Conservation (phyloP, 257 asterid genomes). For the Echium plantagineum region DNA sequence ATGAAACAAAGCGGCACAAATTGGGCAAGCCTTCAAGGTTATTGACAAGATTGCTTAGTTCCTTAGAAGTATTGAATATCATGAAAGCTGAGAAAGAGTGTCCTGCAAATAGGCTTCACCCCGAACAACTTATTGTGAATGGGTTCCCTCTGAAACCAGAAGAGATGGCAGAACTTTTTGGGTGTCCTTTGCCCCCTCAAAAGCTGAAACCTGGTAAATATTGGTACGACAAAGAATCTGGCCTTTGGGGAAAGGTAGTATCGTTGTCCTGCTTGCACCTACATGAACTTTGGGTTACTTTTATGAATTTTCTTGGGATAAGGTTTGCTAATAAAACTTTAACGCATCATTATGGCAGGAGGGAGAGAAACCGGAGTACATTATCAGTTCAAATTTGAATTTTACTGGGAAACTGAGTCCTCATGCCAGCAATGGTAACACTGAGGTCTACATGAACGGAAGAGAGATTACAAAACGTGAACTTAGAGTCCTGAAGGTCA, state of each 20-base stretch:
- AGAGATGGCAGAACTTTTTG: slow-evolving; percentile 45
- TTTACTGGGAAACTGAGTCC: slow-evolving; percentile 55
- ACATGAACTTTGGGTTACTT: slow-evolving; percentile 6
- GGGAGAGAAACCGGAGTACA: slow-evolving; percentile 49
- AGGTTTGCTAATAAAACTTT: background rate
- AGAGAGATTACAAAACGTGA: slow-evolving; percentile 61
- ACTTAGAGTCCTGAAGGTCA: slow-evolving; percentile 62
- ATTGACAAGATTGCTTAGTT: slow-evolving; percentile 30
- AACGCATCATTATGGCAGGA: slow-evolving; percentile 30
- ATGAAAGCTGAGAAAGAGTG: slow-evolving; percentile 57
- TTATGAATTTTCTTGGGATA: background rate
- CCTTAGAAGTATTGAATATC: slow-evolving; percentile 26
- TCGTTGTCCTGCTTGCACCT: background rate
- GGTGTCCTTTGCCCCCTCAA: slow-evolving; percentile 34
- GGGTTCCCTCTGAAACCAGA: slow-evolving; percentile 43
- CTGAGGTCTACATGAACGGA: slow-evolving; percentile 60
- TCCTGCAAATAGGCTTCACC: slow-evolving; percentile 44
- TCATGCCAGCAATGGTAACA: slow-evolving; percentile 52
- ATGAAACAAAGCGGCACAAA: slow-evolving; percentile 37
- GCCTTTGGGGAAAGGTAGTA: slow-evolving; percentile 73
- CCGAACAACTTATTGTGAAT: slow-evolving; percentile 47
- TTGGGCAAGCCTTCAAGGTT: slow-evolving; percentile 43
- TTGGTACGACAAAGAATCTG: slow-evolving; percentile 77
- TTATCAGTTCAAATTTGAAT: slow-evolving; percentile 42
- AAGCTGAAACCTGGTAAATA: slow-evolving; percentile 54